Evolutionary conservation across 306 rosid species (phyloP).

Genomic region (Lablab purpureus): DNA sequence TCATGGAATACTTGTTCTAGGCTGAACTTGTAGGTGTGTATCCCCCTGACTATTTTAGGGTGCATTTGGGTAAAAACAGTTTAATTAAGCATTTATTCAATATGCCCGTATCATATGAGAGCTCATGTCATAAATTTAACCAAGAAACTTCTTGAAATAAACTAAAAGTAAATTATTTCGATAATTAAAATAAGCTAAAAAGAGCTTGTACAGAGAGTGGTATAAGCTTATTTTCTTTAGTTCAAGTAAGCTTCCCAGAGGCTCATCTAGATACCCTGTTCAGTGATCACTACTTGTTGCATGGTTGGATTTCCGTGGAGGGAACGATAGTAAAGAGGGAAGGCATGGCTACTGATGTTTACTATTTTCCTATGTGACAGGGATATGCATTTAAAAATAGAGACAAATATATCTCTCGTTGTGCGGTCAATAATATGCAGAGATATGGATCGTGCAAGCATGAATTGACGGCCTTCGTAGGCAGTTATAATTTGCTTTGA

Average conservation of each 20-base stretch:
- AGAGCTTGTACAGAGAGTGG: background rate
- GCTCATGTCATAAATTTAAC: background rate
- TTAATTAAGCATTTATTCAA: background rate
- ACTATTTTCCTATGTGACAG: conserved; percentile 47
- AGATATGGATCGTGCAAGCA: conserved; percentile 42
- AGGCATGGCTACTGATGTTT: conserved; percentile 45
- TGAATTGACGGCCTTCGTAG: conserved; percentile 50
- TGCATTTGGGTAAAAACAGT: background rate
- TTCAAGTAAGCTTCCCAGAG: background rate
- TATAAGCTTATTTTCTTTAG: background rate
- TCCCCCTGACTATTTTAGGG: background rate
- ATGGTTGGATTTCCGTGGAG: conserved; percentile 34
- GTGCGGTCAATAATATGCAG: conserved; percentile 45
- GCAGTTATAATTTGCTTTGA: conserved; percentile 50
- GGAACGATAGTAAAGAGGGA: conserved; percentile 32
- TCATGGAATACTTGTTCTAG: conserved; percentile 4
- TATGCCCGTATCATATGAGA: background rate
- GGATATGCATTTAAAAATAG: conserved; percentile 43
- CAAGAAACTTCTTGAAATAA: background rate
- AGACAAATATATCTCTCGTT: conserved; percentile 29
- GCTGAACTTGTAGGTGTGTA: background rate
- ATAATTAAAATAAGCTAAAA: background rate
- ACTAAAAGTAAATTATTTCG: background rate
- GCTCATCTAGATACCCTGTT: background rate
- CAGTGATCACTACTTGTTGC: conserved; percentile 38